A percentile compares a stretch with the other conserved stretches of the same genome.
phyloP scores from a whole-genome alignment of 2,329 filamentous ascomycete genomes.

The Botrytis hyacinthi region DNA sequence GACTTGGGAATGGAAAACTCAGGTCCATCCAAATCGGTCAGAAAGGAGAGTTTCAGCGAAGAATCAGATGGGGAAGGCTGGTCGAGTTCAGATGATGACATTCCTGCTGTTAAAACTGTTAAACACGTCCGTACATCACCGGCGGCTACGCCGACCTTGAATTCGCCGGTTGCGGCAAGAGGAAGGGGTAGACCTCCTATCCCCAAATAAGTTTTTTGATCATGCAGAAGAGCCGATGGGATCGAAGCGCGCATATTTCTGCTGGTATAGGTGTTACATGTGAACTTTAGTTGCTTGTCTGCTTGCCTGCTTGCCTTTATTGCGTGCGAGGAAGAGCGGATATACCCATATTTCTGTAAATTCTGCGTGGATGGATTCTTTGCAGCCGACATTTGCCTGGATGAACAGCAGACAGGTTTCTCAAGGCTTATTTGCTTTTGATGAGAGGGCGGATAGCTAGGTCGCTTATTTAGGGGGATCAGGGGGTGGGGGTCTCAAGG shows the following conservation, averaged over 20 bases:
- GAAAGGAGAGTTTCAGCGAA: not conserved
- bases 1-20: not conserved
- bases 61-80: conserved; percentile 15
- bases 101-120: conserved; percentile 8
- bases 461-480: not conserved
- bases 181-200: not conserved
- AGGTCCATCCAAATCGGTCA: not conserved
- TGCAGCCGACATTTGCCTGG: not conserved
- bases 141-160: not conserved
- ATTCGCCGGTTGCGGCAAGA: not conserved
- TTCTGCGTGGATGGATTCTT: not conserved
- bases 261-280: not conserved
- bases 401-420: not conserved
- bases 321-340: not conserved
- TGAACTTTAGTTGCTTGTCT: not conserved
- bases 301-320: not conserved
- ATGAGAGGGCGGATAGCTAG: not conserved
- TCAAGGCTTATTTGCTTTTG: not conserved
- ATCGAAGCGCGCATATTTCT: not conserved
- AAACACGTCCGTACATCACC: not conserved
- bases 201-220: not conserved
- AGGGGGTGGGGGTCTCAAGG: no score
- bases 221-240: not conserved
- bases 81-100: conserved; percentile 17
- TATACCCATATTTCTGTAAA: not conserved